phyloP scores from a whole-genome alignment of 345 rosid species.

The Populus euphratica region DNA sequence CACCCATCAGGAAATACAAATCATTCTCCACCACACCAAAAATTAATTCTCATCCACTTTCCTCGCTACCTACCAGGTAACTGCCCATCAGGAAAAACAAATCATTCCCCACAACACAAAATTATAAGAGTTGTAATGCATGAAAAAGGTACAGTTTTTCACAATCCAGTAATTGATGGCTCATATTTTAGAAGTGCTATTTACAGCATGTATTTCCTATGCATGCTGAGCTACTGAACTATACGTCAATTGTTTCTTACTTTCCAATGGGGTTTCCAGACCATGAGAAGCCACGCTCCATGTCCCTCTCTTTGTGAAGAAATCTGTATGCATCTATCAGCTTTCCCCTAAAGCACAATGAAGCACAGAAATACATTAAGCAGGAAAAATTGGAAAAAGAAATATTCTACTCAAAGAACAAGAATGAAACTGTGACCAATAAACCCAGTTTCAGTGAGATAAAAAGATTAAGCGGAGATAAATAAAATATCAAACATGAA shows the following conservation, averaged over 20 bases:
- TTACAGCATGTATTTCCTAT: not conserved
- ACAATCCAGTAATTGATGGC: not conserved
- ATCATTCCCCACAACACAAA: not conserved
- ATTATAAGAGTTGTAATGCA: not conserved
- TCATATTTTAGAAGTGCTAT: not conserved
- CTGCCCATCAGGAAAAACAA: not conserved
- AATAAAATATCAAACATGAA: not conserved
- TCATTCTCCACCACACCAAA: not conserved
- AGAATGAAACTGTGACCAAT: not conserved
- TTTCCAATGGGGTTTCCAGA: conserved; percentile 88
- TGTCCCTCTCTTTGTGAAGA: conserved; percentile 79
- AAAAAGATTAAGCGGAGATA: not conserved
- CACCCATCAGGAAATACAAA: not conserved
- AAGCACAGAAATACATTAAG: not conserved
- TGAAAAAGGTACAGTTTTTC: not conserved
- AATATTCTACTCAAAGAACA: not conserved
- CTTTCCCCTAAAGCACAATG: conserved; percentile 58
- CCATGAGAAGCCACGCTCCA: conserved; percentile 94
- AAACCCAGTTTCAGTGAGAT: not conserved
- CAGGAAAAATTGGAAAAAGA: not conserved
- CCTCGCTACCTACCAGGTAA: conserved; percentile 64
- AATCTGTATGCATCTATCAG: conserved; percentile 82
- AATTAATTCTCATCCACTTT: conserved; percentile 86
- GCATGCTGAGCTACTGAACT: not conserved
- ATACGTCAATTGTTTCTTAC: conserved; percentile 38